Base-by-base conservation (phyloP, 495 filamentous ascomycete genomes). In the Penicillium manginii region DNA sequence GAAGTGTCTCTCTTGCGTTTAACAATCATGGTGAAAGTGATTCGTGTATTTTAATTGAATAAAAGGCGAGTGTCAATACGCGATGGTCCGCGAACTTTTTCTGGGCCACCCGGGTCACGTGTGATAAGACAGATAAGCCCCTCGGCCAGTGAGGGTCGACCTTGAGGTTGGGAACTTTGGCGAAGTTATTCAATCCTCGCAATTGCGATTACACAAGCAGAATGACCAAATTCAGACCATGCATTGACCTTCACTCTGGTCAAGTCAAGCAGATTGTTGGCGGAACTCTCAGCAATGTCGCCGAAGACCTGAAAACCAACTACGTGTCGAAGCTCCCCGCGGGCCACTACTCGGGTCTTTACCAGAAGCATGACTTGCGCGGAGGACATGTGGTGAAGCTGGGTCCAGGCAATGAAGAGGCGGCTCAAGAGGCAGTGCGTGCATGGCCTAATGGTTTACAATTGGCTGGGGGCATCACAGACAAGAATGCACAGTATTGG, bases 201-300 rank as follows among this genome's bases (percentile, higher is more conserved):
- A 55, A 58, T 57, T 58, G 42, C 23, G 48, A 19, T 45, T 45
- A 10, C 14, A 29, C 80, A 68, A 10, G 17, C 42, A 45, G 17
- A 57, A 98, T 98, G 94, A 97, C 96, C 3, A 84, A 86, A 67
- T 98, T 98, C 72, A 83, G 94, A 14, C 96, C 94, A 15, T 98
- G 94, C 71, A 98, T 98, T 73, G 94, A 98, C 75, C 83, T 98
- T 26, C 94, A 98, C 76, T 87, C 92, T 9, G 96, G 96, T 7
- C 84, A 91, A 70, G 94, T 98, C 29, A 98, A 98, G 78, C 94
- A 98, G 75, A 98, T 98, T 64, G 93, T 98, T 37, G 94, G 94
- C 52, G 93, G 93, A 43, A 97, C 94, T 1, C 82, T 98, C 60
- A 88, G 85, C 69, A 82, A 82, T 62, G 76, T 83, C 0, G 81